These are phyloP conservation scores for Filosporella fistucella DNA, from an alignment of 495 filamentous ascomycete species.

Conservation along the genomic window DNA sequence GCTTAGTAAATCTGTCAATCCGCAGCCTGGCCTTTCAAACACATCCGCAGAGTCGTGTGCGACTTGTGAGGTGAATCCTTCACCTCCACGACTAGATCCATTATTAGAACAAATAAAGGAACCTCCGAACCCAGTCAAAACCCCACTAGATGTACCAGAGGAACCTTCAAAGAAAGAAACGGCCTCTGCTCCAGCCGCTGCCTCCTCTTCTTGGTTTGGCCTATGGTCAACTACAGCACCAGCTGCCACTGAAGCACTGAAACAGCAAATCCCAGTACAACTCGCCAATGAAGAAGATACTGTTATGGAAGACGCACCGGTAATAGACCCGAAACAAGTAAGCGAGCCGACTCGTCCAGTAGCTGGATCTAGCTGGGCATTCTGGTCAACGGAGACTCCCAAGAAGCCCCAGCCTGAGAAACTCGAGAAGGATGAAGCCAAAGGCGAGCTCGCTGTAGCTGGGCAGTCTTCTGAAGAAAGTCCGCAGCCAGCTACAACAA, in stretches of 20 bases:
- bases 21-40: no score
- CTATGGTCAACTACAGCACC: conserved; percentile 37
- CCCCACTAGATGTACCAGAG: not conserved
- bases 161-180: not conserved
- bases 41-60: no score
- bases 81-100: no score
- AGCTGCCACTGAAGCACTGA: conserved; percentile 3
- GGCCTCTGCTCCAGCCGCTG: no score
- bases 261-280: conserved; percentile 25
- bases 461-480: conserved; percentile 59
- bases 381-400: conserved; percentile 54
- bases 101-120: no score
- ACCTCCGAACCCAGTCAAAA: no score
- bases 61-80: no score
- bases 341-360: conserved; percentile 16
- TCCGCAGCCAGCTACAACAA: conserved; percentile 55
- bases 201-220: conserved; percentile 46
- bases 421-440: conserved; percentile 37
- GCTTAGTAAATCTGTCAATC: conserved; percentile 34
- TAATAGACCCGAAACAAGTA: not conserved
- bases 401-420: conserved; percentile 28
- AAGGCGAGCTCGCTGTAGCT: conserved; percentile 68
- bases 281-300: conserved; percentile 23
- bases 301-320: conserved; percentile 23
- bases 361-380: conserved; percentile 22